Evolutionary conservation across 2,329 filamentous ascomycete species (phyloP).

Genomic region (Beauveria medogensis): DNA sequence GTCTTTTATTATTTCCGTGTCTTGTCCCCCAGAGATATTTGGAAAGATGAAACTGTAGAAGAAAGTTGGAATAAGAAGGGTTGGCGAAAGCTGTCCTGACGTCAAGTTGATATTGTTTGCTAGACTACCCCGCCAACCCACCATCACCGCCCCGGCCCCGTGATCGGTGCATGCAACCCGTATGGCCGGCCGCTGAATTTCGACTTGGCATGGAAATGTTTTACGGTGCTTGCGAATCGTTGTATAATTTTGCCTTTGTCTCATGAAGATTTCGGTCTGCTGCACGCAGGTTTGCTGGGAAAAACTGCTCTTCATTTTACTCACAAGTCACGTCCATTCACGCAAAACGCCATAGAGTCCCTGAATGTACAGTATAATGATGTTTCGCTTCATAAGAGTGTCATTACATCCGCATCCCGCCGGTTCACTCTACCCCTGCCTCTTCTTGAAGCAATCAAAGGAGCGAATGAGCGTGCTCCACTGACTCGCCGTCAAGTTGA

Average conservation of each 20-base stretch:
- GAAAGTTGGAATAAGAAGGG: neutral
- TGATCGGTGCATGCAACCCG: conserved; percentile 3
- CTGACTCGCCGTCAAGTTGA: conserved; percentile 34
- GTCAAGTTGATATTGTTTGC: neutral
- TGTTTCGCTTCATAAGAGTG: neutral
- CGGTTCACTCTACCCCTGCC: neutral
- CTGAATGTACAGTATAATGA: neutral
- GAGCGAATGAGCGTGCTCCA: conserved; percentile 35
- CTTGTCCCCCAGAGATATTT: neutral
- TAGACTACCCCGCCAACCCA: conserved; percentile 1
- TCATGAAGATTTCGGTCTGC: neutral
- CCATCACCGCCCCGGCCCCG: neutral
- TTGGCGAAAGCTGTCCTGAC: neutral
- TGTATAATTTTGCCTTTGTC: too few relatives aligned
- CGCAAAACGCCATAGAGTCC: neutral
- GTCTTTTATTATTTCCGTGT: neutral
- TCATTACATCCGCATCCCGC: neutral
- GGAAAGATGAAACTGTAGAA: neutral
- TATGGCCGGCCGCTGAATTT: neutral
- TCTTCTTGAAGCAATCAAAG: conserved; percentile 25
- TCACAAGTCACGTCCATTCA: neutral
- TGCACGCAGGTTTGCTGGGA: neutral
- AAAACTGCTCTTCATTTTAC: neutral
- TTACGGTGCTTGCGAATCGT: neutral
- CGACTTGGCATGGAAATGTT: neutral